phyloP scores from a whole-genome alignment of 345 rosid species.

The Citrus australasica region DNA sequence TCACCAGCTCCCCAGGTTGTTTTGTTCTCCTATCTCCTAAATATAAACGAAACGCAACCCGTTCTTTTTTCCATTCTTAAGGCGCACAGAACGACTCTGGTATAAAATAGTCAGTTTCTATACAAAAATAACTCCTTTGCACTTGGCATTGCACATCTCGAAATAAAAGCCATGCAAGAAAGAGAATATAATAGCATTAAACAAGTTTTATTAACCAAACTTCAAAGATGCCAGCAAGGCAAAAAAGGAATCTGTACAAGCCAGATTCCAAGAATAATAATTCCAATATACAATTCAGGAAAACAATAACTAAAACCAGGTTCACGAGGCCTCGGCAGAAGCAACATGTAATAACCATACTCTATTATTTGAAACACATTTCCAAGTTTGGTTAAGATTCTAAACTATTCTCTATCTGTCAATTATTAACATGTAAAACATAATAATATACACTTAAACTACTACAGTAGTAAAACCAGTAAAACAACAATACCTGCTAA shows the following conservation, averaged over 20 bases:
- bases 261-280: neutral
- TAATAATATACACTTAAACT: neutral
- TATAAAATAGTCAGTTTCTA: neutral
- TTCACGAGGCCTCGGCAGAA: neutral
- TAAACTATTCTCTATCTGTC: neutral
- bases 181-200: neutral
- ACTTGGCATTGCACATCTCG: too few relatives aligned
- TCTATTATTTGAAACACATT: neutral
- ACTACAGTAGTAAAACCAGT: neutral
- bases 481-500: conserved; percentile 56
- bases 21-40: neutral
- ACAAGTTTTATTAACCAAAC: neutral
- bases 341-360: neutral
- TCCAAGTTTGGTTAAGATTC: neutral
- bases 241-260: neutral
- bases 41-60: neutral
- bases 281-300: neutral
- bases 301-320: neutral
- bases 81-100: neutral
- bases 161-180: neutral
- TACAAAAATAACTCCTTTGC: neutral
- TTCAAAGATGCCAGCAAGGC: neutral
- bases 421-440: neutral
- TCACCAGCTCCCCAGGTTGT: neutral
- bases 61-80: neutral